Conservation (phyloP, 305 asterid species). For the Solanum hybrid region DNA sequence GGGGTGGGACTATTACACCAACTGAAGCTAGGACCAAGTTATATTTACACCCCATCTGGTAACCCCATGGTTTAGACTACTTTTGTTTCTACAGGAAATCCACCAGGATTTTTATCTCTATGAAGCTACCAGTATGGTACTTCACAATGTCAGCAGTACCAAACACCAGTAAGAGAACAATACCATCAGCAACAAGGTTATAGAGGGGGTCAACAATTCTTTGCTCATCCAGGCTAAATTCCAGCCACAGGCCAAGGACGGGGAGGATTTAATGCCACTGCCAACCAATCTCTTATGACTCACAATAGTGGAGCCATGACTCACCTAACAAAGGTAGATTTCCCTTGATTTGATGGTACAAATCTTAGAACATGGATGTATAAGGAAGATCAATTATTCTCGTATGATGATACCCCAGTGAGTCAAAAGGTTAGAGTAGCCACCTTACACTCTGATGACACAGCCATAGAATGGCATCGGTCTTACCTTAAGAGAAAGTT, state of each 20-base stretch:
- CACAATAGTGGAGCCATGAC: not conserved
- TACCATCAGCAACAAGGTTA: not conserved
- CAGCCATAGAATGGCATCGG: not conserved
- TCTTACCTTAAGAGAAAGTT: not conserved
- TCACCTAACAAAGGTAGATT: not conserved
- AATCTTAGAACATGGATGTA: not conserved
- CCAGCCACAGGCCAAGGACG: not conserved
- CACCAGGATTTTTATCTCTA: not conserved
- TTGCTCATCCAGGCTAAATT: not conserved
- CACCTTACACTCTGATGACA: not conserved
- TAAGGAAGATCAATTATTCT: not conserved
- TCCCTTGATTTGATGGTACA: not conserved
- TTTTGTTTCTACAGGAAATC: not conserved
- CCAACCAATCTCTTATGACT: not conserved
- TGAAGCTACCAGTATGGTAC: not conserved
- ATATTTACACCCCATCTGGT: not conserved
- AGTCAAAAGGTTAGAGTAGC: not conserved
- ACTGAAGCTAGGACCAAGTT: too few relatives aligned
- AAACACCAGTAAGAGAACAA: not conserved
- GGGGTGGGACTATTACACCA: too few relatives aligned
- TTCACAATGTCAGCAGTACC: not conserved
- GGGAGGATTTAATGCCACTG: not conserved
- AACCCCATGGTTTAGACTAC: not conserved
- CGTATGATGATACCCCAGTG: not conserved
- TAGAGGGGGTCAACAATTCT: not conserved